A percentile compares a stretch with the other conserved stretches of the same genome.
Evolutionary conservation across 129 eudicot species (phyloP).

Genomic region (Tanacetum coccineum): DNA sequence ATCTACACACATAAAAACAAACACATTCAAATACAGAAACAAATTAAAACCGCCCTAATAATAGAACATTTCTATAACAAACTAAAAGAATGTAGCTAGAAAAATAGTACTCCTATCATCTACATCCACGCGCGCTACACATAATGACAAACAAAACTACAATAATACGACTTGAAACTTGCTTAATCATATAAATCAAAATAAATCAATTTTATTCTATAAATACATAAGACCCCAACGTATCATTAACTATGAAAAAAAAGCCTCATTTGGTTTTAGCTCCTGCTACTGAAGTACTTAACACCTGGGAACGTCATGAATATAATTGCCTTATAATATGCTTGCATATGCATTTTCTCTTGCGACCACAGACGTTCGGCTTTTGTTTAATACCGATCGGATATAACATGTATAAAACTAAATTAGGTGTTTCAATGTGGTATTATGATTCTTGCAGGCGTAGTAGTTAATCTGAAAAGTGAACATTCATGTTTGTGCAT

Average conservation of each 20-base stretch:
- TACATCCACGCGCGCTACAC: slow-evolving; percentile 1
- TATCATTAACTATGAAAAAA: no score
- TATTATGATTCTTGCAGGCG: no score
- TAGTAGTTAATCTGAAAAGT: no score
- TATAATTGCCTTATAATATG: slow-evolving; percentile 1
- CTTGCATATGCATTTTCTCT: not conserved
- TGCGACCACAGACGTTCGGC: no score
- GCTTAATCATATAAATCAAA: slow-evolving; percentile 10
- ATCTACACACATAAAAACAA: slow-evolving; percentile 12
- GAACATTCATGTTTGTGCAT: no score
- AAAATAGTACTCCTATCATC: not conserved
- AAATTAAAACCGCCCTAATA: not conserved
- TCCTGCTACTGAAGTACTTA: no score
- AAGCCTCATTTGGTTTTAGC: no score
- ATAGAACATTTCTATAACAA: not conserved
- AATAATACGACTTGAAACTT: slow-evolving; percentile 5
- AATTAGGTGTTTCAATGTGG: not conserved
- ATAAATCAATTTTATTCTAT: no score
- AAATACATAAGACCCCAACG: no score
- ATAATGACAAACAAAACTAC: not conserved
- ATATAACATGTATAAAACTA: not conserved
- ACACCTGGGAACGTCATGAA: not conserved
- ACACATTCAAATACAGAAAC: not conserved
- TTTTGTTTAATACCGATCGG: no score
- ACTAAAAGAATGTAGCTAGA: slow-evolving; percentile 13